phyloP scores from a whole-genome alignment of 2,329 filamentous ascomycete genomes.

The Xylariaceae sp. region DNA sequence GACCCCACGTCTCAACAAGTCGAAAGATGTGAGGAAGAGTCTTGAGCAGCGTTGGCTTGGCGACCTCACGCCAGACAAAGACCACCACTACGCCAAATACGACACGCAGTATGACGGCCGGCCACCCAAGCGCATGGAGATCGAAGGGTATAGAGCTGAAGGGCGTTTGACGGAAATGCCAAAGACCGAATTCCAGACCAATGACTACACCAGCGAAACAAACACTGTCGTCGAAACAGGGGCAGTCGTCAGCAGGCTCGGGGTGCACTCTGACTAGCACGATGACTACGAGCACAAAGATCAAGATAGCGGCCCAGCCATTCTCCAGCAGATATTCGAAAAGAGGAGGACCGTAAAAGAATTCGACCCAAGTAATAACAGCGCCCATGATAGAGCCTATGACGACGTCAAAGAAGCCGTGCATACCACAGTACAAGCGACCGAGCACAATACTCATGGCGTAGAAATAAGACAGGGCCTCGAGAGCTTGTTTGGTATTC shows the following conservation, averaged over 20 bases:
- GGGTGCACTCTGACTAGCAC: slow-evolving; percentile 84
- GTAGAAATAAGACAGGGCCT: slow-evolving; percentile 75
- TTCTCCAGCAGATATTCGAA: slow-evolving; percentile 68
- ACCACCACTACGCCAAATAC: slow-evolving; percentile 77
- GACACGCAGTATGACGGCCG: slow-evolving; percentile 62
- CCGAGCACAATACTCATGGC: slow-evolving; percentile 85
- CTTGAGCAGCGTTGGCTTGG: slow-evolving; percentile 78
- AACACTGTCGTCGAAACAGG: slow-evolving; percentile 94
- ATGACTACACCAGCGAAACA: slow-evolving; percentile 88
- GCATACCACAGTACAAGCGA: slow-evolving; percentile 96
- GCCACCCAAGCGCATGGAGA: slow-evolving; percentile 62
- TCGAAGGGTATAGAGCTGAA: slow-evolving; percentile 55
- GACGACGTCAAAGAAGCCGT: slow-evolving; percentile 89
- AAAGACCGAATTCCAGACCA: slow-evolving; percentile 75
- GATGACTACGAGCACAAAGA: slow-evolving; percentile 64
- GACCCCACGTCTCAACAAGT: slow-evolving; percentile 71
- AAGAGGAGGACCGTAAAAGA: slow-evolving; percentile 57
- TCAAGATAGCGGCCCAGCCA: slow-evolving; percentile 59
- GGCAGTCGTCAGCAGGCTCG: slow-evolving; percentile 93
- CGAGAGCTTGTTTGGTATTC: slow-evolving; percentile 58
- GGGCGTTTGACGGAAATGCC: slow-evolving; percentile 67
- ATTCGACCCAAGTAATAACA: slow-evolving; percentile 56
- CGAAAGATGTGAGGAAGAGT: slow-evolving; percentile 83
- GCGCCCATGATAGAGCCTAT: slow-evolving; percentile 76
- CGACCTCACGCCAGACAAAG: slow-evolving; percentile 84